Evolutionary conservation across 208 protist species (phyloP).

Genomic region (Leishmania amazonensis): DNA sequence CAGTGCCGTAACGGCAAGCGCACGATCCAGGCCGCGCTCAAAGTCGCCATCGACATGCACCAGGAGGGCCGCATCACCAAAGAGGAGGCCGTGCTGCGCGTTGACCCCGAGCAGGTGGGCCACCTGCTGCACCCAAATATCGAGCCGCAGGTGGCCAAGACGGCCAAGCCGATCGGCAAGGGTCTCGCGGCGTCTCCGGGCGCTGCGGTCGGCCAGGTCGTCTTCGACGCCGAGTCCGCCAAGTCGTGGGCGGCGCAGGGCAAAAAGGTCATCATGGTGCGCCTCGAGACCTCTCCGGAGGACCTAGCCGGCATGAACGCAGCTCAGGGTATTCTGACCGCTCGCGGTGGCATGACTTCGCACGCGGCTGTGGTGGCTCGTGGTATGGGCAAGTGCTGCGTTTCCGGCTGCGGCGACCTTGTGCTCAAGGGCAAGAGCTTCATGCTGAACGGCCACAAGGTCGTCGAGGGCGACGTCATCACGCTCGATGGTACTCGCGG

Average conservation of each 20-base stretch:
- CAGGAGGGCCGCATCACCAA: slow-evolving; percentile 91
- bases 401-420: slow-evolving; percentile 88
- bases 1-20: slow-evolving; percentile 95
- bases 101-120: slow-evolving; percentile 85
- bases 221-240: slow-evolving; percentile 87
- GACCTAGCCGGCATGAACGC: slow-evolving; percentile 93
- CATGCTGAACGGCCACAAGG: slow-evolving; percentile 54
- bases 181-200: slow-evolving; percentile 94
- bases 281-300: slow-evolving; percentile 95
- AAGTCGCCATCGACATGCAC: slow-evolving; percentile 93
- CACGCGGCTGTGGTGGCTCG: slow-evolving; percentile 96
- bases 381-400: slow-evolving; percentile 96
- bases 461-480: slow-evolving; percentile 89
- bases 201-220: slow-evolving; percentile 89
- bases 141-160: slow-evolving; percentile 55
- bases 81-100: slow-evolving; percentile 86
- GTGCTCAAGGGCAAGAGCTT: slow-evolving; percentile 63
- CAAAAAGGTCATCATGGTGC: slow-evolving; percentile 92
- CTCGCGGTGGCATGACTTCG: slow-evolving; percentile 95
- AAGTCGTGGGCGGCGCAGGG: slow-evolving; percentile 53
- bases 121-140: slow-evolving; percentile 92
- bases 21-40: slow-evolving; percentile 89
- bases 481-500: slow-evolving; percentile 92
- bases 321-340: slow-evolving; percentile 92
- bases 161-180: slow-evolving; percentile 78